These are phyloP conservation scores for Thelonectria blattea DNA, from an alignment of 2,329 filamentous ascomycete species.

Conservation along the genomic window DNA sequence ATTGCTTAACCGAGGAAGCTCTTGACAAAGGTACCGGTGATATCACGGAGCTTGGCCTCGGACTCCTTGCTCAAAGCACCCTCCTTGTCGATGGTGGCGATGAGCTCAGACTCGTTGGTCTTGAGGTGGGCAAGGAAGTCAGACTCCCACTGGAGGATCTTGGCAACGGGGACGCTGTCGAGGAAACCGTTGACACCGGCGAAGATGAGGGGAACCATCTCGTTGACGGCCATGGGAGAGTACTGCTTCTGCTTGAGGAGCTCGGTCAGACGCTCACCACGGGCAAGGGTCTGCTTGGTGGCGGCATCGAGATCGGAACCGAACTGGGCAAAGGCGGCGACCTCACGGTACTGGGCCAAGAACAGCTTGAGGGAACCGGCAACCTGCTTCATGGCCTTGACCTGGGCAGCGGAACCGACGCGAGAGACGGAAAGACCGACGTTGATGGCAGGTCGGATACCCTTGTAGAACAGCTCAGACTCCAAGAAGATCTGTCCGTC, in stretches of 20 bases:
- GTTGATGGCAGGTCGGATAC: slow-evolving; percentile 99
- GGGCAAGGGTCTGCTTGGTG: slow-evolving; percentile 97
- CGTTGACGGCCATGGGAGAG: slow-evolving; percentile 96
- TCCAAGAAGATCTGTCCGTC: slow-evolving; percentile 99
- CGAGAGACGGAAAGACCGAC: slow-evolving; percentile 99
- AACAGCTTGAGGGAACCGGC: slow-evolving; percentile 99
- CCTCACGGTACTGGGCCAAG: slow-evolving; percentile 99
- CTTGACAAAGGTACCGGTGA: slow-evolving; percentile 86
- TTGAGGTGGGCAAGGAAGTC: slow-evolving; percentile 94
- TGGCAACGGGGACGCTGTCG: slow-evolving; percentile 85
- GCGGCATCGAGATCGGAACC: slow-evolving; percentile 99
- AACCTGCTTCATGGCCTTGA: slow-evolving; percentile 99
- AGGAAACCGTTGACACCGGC: slow-evolving; percentile 98
- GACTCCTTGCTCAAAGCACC: slow-evolving; percentile 94
- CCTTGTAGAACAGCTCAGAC: slow-evolving; percentile 99
- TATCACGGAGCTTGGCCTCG: slow-evolving; percentile 81
- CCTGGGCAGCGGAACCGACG: slow-evolving; percentile 99
- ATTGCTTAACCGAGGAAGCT: slow-evolving; percentile 72
- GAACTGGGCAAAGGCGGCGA: slow-evolving; percentile 99
- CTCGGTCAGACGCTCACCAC: slow-evolving; percentile 98
- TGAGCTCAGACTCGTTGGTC: slow-evolving; percentile 84
- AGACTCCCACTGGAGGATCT: slow-evolving; percentile 91
- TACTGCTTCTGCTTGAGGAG: slow-evolving; percentile 99
- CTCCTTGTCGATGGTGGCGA: slow-evolving; percentile 92
- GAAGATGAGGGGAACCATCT: slow-evolving; percentile 99